A percentile compares a stretch with the other conserved stretches of the same genome.
Conservation (phyloP, 169 alveolate genomes). For the Plasmodium chabaudi region DNA sequence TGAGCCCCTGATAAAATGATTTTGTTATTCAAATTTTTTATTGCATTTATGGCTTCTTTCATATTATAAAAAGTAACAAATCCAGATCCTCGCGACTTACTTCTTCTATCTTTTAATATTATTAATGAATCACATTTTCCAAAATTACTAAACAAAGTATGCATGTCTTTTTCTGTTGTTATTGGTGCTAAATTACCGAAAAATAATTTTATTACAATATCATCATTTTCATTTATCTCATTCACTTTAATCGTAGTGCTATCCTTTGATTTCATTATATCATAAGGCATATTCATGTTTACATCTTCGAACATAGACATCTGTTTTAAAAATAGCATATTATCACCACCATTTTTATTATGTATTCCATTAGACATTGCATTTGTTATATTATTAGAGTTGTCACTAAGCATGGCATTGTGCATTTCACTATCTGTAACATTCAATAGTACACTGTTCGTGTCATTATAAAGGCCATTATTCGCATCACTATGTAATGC, state of each 20-base stretch:
- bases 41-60: conserved; percentile 73
- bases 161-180: conserved; percentile 77
- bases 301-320: neutral
- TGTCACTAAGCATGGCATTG: neutral
- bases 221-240: conserved; percentile 29
- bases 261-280: neutral
- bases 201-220: conserved; percentile 54
- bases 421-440: neutral
- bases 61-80: conserved; percentile 75
- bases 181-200: conserved; percentile 77
- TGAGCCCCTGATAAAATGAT: conserved; percentile 75
- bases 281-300: neutral
- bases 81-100: conserved; percentile 76
- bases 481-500: too few species aligned
- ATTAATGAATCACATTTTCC: conserved; percentile 74
- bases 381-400: neutral
- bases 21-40: conserved; percentile 69
- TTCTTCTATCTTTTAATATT: conserved; percentile 74
- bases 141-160: conserved; percentile 60
- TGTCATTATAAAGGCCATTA: too few species aligned
- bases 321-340: neutral
- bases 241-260: neutral
- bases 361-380: neutral
- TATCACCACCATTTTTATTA: neutral
- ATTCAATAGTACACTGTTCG: neutral